phyloP scores from a whole-genome alignment of 768 basidiomycete species.

The Russula lepida region DNA sequence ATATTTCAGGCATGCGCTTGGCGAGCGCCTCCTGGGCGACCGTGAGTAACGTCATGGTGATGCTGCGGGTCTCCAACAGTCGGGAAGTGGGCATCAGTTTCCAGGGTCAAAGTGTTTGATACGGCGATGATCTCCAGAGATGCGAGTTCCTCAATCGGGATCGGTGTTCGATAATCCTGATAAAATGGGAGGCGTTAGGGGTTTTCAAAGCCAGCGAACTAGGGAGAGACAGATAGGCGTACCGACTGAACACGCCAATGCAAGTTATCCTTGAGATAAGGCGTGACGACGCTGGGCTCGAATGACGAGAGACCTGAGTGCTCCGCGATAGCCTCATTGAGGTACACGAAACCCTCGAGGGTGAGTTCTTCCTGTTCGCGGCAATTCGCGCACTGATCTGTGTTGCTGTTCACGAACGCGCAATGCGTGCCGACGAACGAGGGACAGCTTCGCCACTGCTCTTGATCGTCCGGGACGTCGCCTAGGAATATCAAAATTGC shows the following conservation, averaged over 20 bases:
- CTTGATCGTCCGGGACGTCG: constrained; percentile 30
- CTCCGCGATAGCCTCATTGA: constrained; percentile 30
- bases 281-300: constrained; percentile 32
- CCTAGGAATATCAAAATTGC: constrained; percentile 43
- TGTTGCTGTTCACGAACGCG: constrained; percentile 34
- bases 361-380: constrained; percentile 24
- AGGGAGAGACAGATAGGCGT: neutral
- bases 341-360: constrained; percentile 39
- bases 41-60: constrained; percentile 16
- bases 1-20: neutral
- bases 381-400: constrained; percentile 36
- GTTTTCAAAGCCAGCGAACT: neutral
- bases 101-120: neutral
- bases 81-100: constrained; percentile 5
- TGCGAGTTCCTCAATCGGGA: neutral
- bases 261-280: constrained; percentile 35
- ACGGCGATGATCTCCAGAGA: constrained; percentile 15
- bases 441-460: constrained; percentile 30
- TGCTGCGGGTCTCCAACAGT: neutral
- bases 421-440: constrained; percentile 38
- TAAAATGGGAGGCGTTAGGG: neutral
- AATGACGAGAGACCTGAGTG: constrained; percentile 27
- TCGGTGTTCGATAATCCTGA: constrained; percentile 3
- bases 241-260: constrained; percentile 39
- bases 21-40: constrained; percentile 9